phyloP scores from a whole-genome alignment of 225 moss, liverwort and hornwort genomes.

The Sphagnum contortum region DNA sequence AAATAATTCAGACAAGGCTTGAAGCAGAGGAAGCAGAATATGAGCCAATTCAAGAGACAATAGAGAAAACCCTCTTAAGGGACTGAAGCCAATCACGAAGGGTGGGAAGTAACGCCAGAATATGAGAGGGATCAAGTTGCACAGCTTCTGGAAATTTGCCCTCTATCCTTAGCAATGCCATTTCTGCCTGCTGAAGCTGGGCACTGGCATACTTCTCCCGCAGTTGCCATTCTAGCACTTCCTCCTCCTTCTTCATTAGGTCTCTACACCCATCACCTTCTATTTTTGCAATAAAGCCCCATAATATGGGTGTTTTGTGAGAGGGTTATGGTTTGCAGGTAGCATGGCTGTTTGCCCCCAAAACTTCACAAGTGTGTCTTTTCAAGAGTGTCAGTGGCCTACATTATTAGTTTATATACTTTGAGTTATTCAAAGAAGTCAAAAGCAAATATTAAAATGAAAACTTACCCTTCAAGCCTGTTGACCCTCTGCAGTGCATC shows the following conservation, averaged over 20 bases:
- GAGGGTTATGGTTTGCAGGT: too few relatives aligned
- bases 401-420: too few relatives aligned
- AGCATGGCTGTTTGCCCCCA: too few relatives aligned
- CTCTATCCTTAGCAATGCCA: slow-evolving; percentile 33
- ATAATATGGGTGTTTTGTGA: too few relatives aligned
- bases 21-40: too few relatives aligned
- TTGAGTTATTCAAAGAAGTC: neutral
- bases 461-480: slow-evolving; percentile 54
- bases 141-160: slow-evolving; percentile 19
- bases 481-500: slow-evolving; percentile 67
- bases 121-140: slow-evolving; percentile 46
- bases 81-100: slow-evolving; percentile 64
- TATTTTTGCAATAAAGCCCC: too few relatives aligned
- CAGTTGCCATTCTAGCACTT: slow-evolving; percentile 67
- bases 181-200: slow-evolving; percentile 52
- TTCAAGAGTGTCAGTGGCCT: too few relatives aligned
- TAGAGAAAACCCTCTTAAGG: slow-evolving; percentile 35
- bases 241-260: slow-evolving; percentile 70
- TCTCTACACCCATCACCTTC: slow-evolving; percentile 33
- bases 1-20: neutral
- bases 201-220: slow-evolving; percentile 58
- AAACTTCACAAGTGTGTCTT: too few relatives aligned
- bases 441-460: neutral
- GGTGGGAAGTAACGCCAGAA: slow-evolving; percentile 67
- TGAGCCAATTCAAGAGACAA: neutral